These are phyloP conservation scores for Diplodia corticola DNA, from an alignment of 2,329 filamentous ascomycete species.

Conservation along the genomic window DNA sequence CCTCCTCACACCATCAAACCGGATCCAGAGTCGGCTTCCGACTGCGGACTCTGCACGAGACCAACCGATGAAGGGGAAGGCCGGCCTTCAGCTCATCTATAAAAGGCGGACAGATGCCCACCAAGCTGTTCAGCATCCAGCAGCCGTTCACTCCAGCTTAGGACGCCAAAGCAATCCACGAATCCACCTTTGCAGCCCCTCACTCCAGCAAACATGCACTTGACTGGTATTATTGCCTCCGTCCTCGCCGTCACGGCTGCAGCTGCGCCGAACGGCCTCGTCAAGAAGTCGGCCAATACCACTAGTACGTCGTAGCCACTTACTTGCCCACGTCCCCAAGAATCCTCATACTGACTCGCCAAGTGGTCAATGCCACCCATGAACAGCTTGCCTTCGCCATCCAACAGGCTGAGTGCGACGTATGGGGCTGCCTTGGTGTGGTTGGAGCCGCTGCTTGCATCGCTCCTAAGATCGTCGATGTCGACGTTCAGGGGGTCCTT, in stretches of 20 bases:
- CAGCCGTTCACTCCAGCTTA: not conserved
- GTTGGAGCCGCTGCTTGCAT: not conserved
- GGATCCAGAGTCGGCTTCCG: not conserved
- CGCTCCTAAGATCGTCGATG: not conserved
- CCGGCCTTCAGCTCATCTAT: not conserved
- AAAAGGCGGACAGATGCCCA: not conserved
- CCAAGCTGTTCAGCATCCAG: not conserved
- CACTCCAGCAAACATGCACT: not conserved
- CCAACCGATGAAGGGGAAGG: not conserved
- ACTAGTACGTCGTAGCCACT: not conserved
- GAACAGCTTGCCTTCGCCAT: constrained; percentile 55
- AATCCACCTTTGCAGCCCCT: not conserved
- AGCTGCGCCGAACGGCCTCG: not conserved
- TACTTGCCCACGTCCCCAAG: too few relatives aligned
- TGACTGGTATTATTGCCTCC: not conserved
- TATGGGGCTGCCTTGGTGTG: constrained; percentile 61
- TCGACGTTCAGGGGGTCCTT: not conserved
- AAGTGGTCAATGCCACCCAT: not conserved
- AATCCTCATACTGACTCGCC: not conserved
- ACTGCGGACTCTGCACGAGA: not conserved
- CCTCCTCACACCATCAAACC: not conserved
- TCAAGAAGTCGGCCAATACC: not conserved
- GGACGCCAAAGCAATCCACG: not conserved
- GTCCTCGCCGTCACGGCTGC: not conserved
- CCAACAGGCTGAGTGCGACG: constrained; percentile 76